Evolutionary conservation across 2,329 filamentous ascomycete species (phyloP).

Genomic region (Scytalidium lignicola): DNA sequence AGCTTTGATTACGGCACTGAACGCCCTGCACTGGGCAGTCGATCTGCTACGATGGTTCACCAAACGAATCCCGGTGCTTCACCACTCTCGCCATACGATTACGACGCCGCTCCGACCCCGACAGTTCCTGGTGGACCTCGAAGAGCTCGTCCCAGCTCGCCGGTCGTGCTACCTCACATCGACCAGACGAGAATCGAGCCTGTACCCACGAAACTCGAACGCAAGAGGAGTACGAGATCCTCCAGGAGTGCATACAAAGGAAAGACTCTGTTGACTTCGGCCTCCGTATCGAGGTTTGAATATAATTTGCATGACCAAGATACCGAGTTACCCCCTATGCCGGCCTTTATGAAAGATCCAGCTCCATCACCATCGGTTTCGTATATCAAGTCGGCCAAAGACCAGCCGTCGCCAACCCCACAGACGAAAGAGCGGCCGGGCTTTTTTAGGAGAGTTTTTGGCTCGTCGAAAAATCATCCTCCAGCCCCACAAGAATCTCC

Average conservation of each 20-base stretch:
- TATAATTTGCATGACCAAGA: constrained; percentile 26
- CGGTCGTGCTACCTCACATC: constrained; percentile 24
- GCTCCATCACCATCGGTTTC: constrained; percentile 49
- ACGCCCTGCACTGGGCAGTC: constrained; percentile 22
- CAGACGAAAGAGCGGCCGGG: constrained; percentile 67
- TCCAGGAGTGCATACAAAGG: constrained; percentile 32
- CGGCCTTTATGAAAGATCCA: constrained; percentile 38
- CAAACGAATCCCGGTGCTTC: constrained; percentile 12
- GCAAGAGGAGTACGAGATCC: constrained; percentile 55
- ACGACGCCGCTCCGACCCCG: constrained; percentile 81
- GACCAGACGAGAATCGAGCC: constrained; percentile 10
- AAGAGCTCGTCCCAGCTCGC: constrained; percentile 36
- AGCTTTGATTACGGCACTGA: constrained; percentile 66
- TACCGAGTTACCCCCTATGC: constrained; percentile 25
- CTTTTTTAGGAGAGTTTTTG: constrained; percentile 90
- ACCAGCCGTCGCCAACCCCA: constrained; percentile 30
- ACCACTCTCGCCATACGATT: constrained; percentile 39
- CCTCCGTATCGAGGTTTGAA: constrained; percentile 27
- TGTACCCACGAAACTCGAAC: constrained; percentile 37
- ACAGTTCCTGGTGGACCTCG: constrained; percentile 78
- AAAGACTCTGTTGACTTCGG: constrained; percentile 36
- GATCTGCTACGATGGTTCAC: constrained; percentile 25
- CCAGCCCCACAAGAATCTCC: constrained; percentile 26
- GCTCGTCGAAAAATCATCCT: constrained; percentile 53
- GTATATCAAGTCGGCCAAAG: constrained; percentile 40